Conservation (phyloP, 148 eudicot species). For the Rheum nobile region DNA sequence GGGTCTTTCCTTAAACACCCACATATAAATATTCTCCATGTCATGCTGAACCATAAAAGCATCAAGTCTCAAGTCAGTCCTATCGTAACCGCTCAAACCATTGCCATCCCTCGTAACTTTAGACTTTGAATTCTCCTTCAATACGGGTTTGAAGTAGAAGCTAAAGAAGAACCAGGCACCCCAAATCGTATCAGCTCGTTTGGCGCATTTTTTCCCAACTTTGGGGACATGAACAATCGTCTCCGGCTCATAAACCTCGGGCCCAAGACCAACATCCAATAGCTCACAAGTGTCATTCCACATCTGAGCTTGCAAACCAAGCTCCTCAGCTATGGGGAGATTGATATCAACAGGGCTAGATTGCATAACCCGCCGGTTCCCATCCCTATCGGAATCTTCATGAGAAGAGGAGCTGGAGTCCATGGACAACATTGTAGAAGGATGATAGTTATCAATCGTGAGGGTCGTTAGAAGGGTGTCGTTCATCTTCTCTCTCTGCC, state of each 20-base stretch:
- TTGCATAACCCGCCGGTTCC: constrained; percentile 30
- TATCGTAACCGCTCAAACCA: constrained; percentile 48
- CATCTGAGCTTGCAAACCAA: constrained; percentile 36
- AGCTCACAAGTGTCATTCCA: constrained; percentile 60
- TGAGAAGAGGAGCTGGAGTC: constrained; percentile 56
- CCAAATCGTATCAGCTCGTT: constrained; percentile 65
- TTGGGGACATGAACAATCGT: constrained; percentile 36
- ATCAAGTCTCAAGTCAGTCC: constrained; percentile 53
- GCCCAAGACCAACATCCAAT: constrained; percentile 47
- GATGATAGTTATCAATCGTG: constrained; percentile 49
- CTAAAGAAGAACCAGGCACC: constrained; percentile 77
- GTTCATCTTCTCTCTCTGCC: constrained; percentile 30
- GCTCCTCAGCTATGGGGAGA: constrained; percentile 48
- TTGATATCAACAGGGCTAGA: constrained; percentile 58
- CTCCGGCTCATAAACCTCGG: constrained; percentile 48
- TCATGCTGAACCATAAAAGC: constrained; percentile 59
- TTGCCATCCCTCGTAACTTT: constrained; percentile 39
- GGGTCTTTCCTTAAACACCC: constrained; percentile 47
- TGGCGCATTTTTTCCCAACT: constrained; percentile 49
- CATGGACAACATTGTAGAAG: constrained; percentile 56
- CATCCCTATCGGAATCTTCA: constrained; percentile 58
- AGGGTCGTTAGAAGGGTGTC: constrained; percentile 49
- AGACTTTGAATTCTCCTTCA: constrained; percentile 47
- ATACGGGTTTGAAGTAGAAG: constrained; percentile 57
- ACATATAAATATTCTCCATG: constrained; percentile 49